phyloP scores from a whole-genome alignment of 352 stramenopile genomes.

The Phytopythium mirpurense region DNA sequence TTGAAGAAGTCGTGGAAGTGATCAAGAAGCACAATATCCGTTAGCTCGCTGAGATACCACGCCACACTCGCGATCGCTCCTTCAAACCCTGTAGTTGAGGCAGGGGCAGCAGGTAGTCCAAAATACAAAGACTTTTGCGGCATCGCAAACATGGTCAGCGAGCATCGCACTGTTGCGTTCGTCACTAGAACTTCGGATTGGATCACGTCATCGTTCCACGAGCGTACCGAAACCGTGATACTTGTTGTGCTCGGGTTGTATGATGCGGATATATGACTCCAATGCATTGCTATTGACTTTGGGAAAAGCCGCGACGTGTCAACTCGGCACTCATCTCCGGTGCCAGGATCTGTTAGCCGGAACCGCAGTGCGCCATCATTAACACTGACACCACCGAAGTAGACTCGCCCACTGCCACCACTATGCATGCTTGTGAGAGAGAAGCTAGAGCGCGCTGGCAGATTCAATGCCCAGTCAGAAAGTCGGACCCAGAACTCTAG shows the following conservation, averaged over 20 bases:
- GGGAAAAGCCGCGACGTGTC: background rate
- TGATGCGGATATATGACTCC: constrained; percentile 48
- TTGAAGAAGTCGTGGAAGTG: constrained; percentile 66
- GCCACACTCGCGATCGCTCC: constrained; percentile 39
- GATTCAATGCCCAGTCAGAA: background rate
- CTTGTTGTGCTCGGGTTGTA: constrained; percentile 46
- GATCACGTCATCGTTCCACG: background rate
- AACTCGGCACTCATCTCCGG: constrained; percentile 11
- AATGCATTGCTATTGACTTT: constrained; percentile 5
- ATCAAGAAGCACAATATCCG: constrained; percentile 34
- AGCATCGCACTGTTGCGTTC: constrained; percentile 20
- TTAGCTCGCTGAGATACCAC: constrained; percentile 47
- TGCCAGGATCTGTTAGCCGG: constrained; percentile 17
- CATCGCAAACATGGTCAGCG: constrained; percentile 31
- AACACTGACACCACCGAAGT: constrained; percentile 14
- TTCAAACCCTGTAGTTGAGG: constrained; percentile 20
- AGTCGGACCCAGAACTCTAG: constrained; percentile 59
- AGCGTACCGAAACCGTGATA: constrained; percentile 36
- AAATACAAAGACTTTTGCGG: constrained; percentile 29
- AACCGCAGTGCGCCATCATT: constrained; percentile 19
- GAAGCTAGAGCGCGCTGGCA: background rate
- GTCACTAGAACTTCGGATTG: constrained; percentile 8
- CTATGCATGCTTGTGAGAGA: constrained; percentile 9
- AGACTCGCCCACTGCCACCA: constrained; percentile 4
- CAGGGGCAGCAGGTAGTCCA: constrained; percentile 13